phyloP scores from a whole-genome alignment of 2,329 filamentous ascomycete genomes.

The Microcera coccophila region DNA sequence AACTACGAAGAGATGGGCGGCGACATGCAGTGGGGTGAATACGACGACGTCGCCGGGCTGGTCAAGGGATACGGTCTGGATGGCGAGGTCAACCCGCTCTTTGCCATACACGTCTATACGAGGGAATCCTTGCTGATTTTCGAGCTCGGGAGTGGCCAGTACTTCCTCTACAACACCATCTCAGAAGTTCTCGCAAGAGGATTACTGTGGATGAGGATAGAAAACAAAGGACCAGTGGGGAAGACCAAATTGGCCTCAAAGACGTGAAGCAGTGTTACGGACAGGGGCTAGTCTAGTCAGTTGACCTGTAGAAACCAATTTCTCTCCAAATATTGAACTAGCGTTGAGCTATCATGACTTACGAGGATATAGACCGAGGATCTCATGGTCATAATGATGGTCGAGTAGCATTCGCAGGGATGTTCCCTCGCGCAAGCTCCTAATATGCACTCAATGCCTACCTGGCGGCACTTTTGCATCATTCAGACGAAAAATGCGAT shows the following conservation, averaged over 20 bases:
- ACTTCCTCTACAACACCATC: background rate
- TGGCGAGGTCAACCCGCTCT: background rate
- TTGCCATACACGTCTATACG: background rate
- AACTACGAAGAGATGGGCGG: conserved; percentile 1
- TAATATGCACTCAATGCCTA: too few species aligned
- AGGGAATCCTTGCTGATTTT: background rate
- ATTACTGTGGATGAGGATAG: conserved; percentile 1
- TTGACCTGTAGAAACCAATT: too few species aligned
- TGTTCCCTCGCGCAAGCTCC: too few species aligned
- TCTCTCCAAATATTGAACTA: too few species aligned
- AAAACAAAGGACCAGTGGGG: background rate
- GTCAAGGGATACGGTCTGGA: background rate
- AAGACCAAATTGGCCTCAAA: conserved; percentile 3
- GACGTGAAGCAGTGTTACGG: conserved; percentile 1
- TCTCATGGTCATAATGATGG: too few species aligned
- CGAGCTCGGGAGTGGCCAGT: background rate
- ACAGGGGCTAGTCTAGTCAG: too few species aligned
- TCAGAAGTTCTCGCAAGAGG: conserved; percentile 3
- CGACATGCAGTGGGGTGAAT: background rate
- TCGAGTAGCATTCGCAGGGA: too few species aligned
- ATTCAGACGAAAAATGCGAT: too few species aligned
- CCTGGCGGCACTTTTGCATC: too few species aligned
- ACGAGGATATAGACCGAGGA: too few species aligned
- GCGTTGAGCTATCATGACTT: too few species aligned
- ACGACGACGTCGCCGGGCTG: background rate